Evolutionary conservation across 1,284 basidiomycete genomes (phyloP).

Genomic region (Ustilago xerochloae): DNA sequence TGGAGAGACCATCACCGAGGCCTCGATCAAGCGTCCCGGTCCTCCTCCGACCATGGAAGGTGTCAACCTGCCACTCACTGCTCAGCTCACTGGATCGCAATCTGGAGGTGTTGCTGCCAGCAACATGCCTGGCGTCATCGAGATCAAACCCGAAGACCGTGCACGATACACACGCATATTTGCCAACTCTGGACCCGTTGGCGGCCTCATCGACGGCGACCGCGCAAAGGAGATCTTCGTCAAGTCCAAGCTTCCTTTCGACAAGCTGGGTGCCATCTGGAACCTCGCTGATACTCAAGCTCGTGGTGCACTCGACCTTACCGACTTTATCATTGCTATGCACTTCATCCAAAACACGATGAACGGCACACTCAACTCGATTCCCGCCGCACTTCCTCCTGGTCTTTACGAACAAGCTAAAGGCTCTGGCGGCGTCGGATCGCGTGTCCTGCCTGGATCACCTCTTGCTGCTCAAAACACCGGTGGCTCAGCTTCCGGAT

Average conservation of each 20-base stretch:
- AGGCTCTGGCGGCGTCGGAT: constrained; percentile 51
- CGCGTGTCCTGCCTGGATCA: constrained; percentile 34
- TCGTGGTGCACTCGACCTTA: constrained; percentile 86
- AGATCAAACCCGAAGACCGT: constrained; percentile 63
- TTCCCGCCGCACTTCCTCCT: constrained; percentile 85
- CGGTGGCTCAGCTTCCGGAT: constrained; percentile 51
- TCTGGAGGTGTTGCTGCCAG: constrained; percentile 2
- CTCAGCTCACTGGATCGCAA: constrained; percentile 35
- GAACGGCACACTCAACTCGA: constrained; percentile 77
- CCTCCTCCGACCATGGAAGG: constrained; percentile 85
- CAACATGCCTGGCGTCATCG: constrained; percentile 48
- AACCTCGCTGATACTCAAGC: constrained; percentile 92
- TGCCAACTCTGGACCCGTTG: constrained; percentile 60
- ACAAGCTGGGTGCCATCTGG: constrained; percentile 95
- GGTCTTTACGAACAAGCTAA: constrained; percentile 83
- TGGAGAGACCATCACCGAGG: constrained; percentile 77
- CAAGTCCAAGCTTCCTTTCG: constrained; percentile 88
- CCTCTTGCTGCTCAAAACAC: constrained; percentile 56
- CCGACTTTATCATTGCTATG: constrained; percentile 97
- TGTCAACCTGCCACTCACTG: constrained; percentile 71
- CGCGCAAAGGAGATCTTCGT: constrained; percentile 92
- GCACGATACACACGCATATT: constrained; percentile 67
- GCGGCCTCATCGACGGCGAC: constrained; percentile 74
- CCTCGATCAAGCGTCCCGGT: constrained; percentile 71
- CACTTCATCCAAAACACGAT: constrained; percentile 87